Conservation (phyloP, 202 grass and related monocot species). For the Setaria viridis region DNA sequence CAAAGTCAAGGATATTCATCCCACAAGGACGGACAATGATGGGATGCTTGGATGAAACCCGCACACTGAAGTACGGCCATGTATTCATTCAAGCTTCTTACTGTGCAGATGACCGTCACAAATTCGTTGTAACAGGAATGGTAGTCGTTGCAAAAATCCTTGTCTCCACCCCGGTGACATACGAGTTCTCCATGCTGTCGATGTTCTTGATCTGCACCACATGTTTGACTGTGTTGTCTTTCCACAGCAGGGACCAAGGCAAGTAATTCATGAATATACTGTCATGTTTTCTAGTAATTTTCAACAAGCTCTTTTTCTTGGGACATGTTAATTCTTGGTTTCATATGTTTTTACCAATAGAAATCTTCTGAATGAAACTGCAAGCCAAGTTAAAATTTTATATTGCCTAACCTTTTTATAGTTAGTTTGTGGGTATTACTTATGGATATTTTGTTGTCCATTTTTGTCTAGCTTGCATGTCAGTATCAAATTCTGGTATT, state of each 20-base stretch:
- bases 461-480: not conserved
- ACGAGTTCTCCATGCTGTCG: constrained; percentile 73
- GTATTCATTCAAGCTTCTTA: constrained; percentile 75
- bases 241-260: constrained; percentile 86
- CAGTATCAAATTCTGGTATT: constrained; percentile 6
- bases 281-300: constrained; percentile 4
- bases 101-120: constrained; percentile 1
- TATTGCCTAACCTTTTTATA: not conserved
- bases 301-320: not conserved
- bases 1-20: constrained; percentile 81
- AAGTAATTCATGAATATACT: constrained; percentile 39
- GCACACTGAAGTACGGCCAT: constrained; percentile 69
- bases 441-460: not conserved
- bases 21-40: constrained; percentile 78
- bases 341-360: no score
- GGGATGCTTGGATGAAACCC: constrained; percentile 91
- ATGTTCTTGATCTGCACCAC: constrained; percentile 70
- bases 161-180: constrained; percentile 87
- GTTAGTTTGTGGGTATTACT: not conserved
- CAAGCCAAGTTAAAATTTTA: not conserved
- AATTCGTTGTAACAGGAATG: constrained; percentile 46
- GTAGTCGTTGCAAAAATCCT: constrained; percentile 83
- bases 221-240: constrained; percentile 94
- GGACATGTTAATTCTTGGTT: not conserved
- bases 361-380: not conserved